These are phyloP conservation scores for Erucastrum elatum DNA, from an alignment of 345 rosid genomes.

Conservation along the genomic window DNA sequence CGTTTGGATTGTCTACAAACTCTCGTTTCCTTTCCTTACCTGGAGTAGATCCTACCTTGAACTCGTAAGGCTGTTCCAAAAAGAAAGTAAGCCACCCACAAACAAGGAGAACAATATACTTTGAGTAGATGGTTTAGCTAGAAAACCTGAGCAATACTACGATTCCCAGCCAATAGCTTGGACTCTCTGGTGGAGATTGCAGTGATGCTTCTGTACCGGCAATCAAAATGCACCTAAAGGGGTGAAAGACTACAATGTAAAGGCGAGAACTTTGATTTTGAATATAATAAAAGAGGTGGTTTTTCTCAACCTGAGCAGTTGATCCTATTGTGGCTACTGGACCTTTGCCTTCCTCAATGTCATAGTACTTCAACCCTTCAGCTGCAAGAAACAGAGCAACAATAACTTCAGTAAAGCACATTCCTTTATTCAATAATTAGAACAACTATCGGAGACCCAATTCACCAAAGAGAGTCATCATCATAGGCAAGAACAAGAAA, in stretches of 20 bases:
- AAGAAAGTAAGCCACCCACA: conserved; percentile 10
- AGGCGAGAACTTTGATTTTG: background rate
- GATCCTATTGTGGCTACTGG: conserved; percentile 70
- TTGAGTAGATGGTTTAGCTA: background rate
- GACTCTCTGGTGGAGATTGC: conserved; percentile 88
- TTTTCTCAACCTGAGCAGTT: conserved; percentile 55
- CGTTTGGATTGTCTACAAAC: conserved; percentile 87
- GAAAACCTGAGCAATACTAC: conserved; percentile 77
- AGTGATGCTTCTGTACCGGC: conserved; percentile 68
- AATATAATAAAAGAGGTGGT: background rate
- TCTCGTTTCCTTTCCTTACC: conserved; percentile 91
- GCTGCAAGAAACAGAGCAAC: conserved; percentile 48
- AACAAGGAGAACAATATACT: background rate
- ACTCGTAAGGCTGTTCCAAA: conserved; percentile 67
- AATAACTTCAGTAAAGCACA: conserved; percentile 18
- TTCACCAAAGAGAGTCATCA: background rate
- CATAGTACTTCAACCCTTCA: conserved; percentile 81
- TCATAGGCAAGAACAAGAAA: background rate
- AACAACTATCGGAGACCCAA: background rate
- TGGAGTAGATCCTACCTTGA: conserved; percentile 79
- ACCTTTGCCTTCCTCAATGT: conserved; percentile 81
- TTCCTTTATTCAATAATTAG: background rate
- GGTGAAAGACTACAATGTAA: background rate
- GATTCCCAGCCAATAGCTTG: conserved; percentile 90
- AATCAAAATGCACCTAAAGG: conserved; percentile 82